Base-by-base conservation (phyloP, 495 filamentous ascomycete genomes). In the Echria macrotheca region DNA sequence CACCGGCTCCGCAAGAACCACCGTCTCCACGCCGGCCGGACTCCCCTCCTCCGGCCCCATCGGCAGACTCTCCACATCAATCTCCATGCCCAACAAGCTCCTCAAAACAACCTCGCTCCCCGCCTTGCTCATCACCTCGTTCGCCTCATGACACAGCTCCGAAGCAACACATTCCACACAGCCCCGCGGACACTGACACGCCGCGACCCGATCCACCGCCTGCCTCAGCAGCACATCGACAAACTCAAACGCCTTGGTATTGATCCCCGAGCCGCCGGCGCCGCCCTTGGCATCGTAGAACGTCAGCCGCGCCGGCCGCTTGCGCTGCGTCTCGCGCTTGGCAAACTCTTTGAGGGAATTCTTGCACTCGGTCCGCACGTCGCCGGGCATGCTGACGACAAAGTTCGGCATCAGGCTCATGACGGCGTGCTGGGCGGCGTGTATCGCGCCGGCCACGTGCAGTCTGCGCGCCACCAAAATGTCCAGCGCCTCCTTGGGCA, bases 281-380 rank as follows among this genome's bases (percentile, higher is more conserved):
- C 91, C 93, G 15, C 90, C 93, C 64, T 93, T 93, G 7, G 88
- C 84, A 58, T 98, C 93, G 65, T 96, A 97, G 67, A 98, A 95
- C 0, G 89, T 95, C 47, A 98, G 69, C 8, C 93, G 70, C 0
- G 91, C 93, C 0, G 93, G 91, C 5, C 93, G 74, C 64, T 93
- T 94, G n/a, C 93, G 77, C 40, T 54, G 52, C 12, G 70, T 75
- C 44, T 69, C 66, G 1, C 68, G 64, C 11, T 80, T 83, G 15
- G 87, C 83, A 38, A 96, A 90, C 54, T 90, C 86, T 59, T 89
- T 91, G 19, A 81, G 63, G 1, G 77, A 74, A 50, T 74, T 71
- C 68, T 98, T 97, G 59, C 93, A 98, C 69, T 97, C 93, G 1
- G 93, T 97, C 15, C 87, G 82, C 12, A 97, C 89, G 52, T 95